These are phyloP conservation scores for Halophytophthora polymorphica DNA, from an alignment of 352 stramenopile genomes.

Conservation along the genomic window DNA sequence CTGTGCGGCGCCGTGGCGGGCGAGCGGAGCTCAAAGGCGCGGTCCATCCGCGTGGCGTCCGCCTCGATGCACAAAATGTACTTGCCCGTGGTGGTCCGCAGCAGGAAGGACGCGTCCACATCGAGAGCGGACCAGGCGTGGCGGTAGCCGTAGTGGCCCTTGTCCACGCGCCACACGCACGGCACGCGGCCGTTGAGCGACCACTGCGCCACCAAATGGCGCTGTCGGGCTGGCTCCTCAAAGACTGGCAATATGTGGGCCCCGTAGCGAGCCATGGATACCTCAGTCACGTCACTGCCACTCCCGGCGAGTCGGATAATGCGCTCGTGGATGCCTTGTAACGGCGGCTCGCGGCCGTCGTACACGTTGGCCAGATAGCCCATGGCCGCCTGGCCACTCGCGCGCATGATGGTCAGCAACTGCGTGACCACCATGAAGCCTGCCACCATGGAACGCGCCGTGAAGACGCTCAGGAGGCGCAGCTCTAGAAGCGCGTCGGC, in stretches of 20 bases:
- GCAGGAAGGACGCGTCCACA: conserved; percentile 50
- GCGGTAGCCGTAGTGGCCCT: conserved; percentile 56
- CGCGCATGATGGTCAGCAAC: conserved; percentile 56
- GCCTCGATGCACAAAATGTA: conserved; percentile 66
- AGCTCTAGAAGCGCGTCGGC: conserved; percentile 38
- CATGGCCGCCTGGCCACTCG: conserved; percentile 40
- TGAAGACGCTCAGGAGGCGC: conserved; percentile 42
- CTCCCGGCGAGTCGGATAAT: conserved; percentile 58
- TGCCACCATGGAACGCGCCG: conserved; percentile 43
- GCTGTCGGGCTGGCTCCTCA: conserved; percentile 42
- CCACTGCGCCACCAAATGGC: conserved; percentile 49
- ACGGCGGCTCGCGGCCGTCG: conserved; percentile 40
- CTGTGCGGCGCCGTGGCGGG: conserved; percentile 21
- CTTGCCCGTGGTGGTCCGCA: conserved; percentile 62
- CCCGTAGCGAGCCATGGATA: conserved; percentile 62
- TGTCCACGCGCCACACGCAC: conserved; percentile 49
- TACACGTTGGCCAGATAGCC: conserved; percentile 53
- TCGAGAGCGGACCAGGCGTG: conserved; percentile 50
- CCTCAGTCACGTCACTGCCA: conserved; percentile 59
- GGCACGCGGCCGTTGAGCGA: conserved; percentile 52
- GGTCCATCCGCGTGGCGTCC: conserved; percentile 49
- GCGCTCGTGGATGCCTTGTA: conserved; percentile 51
- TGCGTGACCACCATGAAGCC: conserved; percentile 68
- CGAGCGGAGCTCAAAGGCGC: conserved; percentile 39
- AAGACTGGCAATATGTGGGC: conserved; percentile 65